Conservation (phyloP, 169 alveolate species). For the Plasmodium malariae region DNA sequence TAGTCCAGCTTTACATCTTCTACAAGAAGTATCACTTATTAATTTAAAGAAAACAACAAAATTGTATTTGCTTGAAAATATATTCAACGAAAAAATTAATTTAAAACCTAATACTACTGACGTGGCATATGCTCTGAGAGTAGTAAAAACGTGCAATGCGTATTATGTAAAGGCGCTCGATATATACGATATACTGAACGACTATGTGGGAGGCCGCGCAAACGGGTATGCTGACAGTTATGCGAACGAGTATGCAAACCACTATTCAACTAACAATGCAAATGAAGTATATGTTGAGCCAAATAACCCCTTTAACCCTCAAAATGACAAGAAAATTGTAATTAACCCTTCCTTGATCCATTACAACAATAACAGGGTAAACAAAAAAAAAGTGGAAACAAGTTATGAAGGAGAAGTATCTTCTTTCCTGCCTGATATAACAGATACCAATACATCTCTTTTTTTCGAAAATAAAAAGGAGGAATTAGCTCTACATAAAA, state of each 20-base stretch:
- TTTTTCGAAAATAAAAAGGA: slow-evolving; percentile 1
- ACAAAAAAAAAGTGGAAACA: background rate
- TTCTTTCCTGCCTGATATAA: background rate
- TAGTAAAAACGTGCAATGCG: slow-evolving; percentile 67
- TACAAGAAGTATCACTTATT: slow-evolving; percentile 72
- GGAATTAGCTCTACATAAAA: background rate
- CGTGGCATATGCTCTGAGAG: slow-evolving; percentile 40
- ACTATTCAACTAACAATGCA: background rate
- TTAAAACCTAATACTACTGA: slow-evolving; percentile 24
- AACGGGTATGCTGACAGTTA: background rate
- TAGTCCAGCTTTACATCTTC: slow-evolving; percentile 53
- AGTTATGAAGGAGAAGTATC: background rate
- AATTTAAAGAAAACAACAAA: slow-evolving; percentile 55
- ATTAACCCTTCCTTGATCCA: background rate
- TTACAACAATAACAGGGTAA: background rate
- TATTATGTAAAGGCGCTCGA: slow-evolving; percentile 48
- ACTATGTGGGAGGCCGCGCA: background rate
- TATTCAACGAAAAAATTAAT: slow-evolving; percentile 65
- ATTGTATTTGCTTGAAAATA: slow-evolving; percentile 46
- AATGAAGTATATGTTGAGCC: background rate
- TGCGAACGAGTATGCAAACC: background rate
- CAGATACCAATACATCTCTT: background rate
- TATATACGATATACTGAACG: slow-evolving; percentile 60
- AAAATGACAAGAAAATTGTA: background rate
- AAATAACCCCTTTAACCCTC: background rate